Conservation (phyloP, 2,329 filamentous ascomycete species). For the Magnaporthales sp. region DNA sequence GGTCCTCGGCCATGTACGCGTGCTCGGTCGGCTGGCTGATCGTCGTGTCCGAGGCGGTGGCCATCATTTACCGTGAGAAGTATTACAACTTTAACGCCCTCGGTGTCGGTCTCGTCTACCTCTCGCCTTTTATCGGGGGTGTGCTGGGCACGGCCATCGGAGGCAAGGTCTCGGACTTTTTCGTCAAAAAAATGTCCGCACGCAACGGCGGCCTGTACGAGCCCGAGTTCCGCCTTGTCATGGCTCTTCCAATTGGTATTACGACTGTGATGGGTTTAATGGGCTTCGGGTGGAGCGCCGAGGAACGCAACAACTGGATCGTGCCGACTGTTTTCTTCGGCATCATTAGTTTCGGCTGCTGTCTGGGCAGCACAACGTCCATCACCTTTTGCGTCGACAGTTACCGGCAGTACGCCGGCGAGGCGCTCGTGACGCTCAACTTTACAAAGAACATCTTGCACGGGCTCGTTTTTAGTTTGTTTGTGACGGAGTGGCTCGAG, state of each 20-base stretch:
- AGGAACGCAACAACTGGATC: slow-evolving; percentile 71
- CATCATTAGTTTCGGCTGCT: slow-evolving; percentile 84
- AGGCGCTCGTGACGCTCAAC: slow-evolving; percentile 89
- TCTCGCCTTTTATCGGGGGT: slow-evolving; percentile 83
- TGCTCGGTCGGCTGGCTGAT: slow-evolving; percentile 93
- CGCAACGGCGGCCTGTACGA: slow-evolving; percentile 89
- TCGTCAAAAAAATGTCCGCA: slow-evolving; percentile 64
- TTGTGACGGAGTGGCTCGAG: slow-evolving; percentile 78
- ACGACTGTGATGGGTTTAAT: slow-evolving; percentile 80
- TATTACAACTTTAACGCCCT: slow-evolving; percentile 76
- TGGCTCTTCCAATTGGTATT: slow-evolving; percentile 73
- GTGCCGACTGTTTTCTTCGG: slow-evolving; percentile 93
- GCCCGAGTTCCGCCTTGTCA: slow-evolving; percentile 84
- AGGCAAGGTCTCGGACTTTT: slow-evolving; percentile 75
- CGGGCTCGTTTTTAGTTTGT: slow-evolving; percentile 79
- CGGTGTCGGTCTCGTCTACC: slow-evolving; percentile 76
- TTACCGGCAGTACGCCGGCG: slow-evolving; percentile 87
- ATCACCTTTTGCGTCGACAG: slow-evolving; percentile 94
- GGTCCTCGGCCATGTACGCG: slow-evolving; percentile 77
- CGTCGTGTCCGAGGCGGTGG: slow-evolving; percentile 81
- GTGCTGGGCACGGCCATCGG: slow-evolving; percentile 88
- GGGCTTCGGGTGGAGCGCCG: slow-evolving; percentile 87
- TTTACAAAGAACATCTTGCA: slow-evolving; percentile 93
- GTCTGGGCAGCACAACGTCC: slow-evolving; percentile 77
- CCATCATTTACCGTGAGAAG: slow-evolving; percentile 65